A percentile compares a stretch with the other conserved stretches of the same genome.
These are phyloP conservation scores for Fusarium brachygibbosum DNA, from an alignment of 2,329 filamentous ascomycete species.

Conservation along the genomic window DNA sequence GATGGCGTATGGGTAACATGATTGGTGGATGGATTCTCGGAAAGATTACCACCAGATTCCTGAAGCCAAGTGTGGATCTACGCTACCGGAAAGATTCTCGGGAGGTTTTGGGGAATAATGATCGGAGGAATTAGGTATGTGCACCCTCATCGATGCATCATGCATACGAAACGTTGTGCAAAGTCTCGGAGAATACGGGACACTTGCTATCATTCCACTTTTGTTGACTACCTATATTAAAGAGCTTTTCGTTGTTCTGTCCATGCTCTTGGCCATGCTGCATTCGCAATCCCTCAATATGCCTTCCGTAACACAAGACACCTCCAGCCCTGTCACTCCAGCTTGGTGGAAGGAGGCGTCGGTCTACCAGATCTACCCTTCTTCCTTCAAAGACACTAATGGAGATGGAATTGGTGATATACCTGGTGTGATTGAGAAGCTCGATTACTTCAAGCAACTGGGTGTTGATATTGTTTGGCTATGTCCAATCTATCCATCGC, in stretches of 20 bases:
- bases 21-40: constrained; percentile 9
- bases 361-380: constrained; percentile 63
- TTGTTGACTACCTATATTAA: background rate
- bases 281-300: background rate
- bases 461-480: constrained; percentile 76
- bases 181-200: background rate
- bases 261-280: background rate
- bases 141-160: constrained; percentile 8
- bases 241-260: background rate
- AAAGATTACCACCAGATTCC: background rate
- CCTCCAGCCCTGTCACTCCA: constrained; percentile 2
- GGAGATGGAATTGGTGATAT: constrained; percentile 73
- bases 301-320: constrained; percentile 1
- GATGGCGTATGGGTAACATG: background rate
- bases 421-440: constrained; percentile 70
- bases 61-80: background rate
- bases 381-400: constrained; percentile 68
- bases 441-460: constrained; percentile 71
- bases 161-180: background rate
- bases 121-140: background rate
- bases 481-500: constrained; percentile 73
- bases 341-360: constrained; percentile 69
- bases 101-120: constrained; percentile 10
- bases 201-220: too few species aligned
- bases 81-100: constrained; percentile 4